Evolutionary conservation across 495 filamentous ascomycete genomes (phyloP).

Genomic region (Barbatosphaeria neglecta): DNA sequence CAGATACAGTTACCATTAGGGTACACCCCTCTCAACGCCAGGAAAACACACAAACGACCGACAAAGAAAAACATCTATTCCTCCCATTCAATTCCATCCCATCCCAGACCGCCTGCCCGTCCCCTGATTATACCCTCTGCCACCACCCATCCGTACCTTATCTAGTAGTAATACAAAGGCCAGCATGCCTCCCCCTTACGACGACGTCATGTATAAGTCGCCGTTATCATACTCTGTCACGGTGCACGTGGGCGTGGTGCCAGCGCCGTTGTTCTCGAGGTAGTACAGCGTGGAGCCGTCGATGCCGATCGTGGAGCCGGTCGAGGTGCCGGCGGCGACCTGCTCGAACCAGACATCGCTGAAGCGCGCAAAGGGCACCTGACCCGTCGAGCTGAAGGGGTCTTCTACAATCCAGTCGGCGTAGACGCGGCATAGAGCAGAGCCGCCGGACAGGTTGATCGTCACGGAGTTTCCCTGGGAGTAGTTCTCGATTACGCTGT

Average conservation of each 20-base stretch:
- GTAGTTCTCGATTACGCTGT: slow-evolving; percentile 35
- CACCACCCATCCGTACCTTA: too few species aligned
- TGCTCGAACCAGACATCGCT: slow-evolving; percentile 24
- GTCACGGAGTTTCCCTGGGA: slow-evolving; percentile 35
- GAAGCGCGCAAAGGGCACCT: slow-evolving; percentile 22
- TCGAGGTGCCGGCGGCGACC: slow-evolving; percentile 8
- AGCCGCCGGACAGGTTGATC: slow-evolving; percentile 25
- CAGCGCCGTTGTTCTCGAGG: slow-evolving; percentile 8
- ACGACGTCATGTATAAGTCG: slow-evolving; percentile 12
- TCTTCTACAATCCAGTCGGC: slow-evolving; percentile 32
- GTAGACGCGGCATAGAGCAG: slow-evolving; percentile 17
- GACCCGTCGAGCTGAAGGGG: slow-evolving; percentile 9
- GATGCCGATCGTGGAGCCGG: slow-evolving; percentile 10
- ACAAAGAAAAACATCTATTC: too few species aligned
- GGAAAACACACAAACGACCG: too few species aligned
- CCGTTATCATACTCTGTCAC: slow-evolving; percentile 12
- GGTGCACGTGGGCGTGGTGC: slow-evolving; percentile 7
- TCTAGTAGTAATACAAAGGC: too few species aligned
- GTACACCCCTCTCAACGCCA: too few species aligned
- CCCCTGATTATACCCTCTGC: too few species aligned
- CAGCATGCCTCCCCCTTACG: too few species aligned
- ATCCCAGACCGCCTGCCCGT: too few species aligned
- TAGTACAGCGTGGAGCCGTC: slow-evolving; percentile 16
- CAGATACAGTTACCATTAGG: too few species aligned
- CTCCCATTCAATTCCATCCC: too few species aligned